Conservation (phyloP, 768 basidiomycete species). For the Tylopilus rubrobrunneus region DNA sequence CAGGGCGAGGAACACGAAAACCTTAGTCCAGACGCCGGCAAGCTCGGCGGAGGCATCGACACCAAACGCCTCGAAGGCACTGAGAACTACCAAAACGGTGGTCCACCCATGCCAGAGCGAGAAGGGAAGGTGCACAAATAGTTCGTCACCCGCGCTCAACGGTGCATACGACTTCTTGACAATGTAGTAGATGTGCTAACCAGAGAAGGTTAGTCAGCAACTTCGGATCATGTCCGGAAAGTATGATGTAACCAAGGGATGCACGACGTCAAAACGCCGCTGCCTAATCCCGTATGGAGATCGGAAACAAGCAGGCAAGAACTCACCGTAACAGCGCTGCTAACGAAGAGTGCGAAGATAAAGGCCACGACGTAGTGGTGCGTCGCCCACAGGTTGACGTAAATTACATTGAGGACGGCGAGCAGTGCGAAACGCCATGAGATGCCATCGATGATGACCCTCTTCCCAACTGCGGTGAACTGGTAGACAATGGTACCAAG, state of each 20-base stretch:
- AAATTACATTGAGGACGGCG: constrained; percentile 81
- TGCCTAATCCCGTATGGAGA: constrained; percentile 10
- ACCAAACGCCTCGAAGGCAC: constrained; percentile 88
- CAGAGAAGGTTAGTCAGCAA: constrained; percentile 11
- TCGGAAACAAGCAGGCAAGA: constrained; percentile 6
- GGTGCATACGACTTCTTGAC: constrained; percentile 83
- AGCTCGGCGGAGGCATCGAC: constrained; percentile 58
- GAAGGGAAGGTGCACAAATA: constrained; percentile 95
- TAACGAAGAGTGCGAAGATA: constrained; percentile 83
- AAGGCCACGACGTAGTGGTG: constrained; percentile 80
- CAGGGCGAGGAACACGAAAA: constrained; percentile 92
- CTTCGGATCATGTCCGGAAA: constrained; percentile 5
- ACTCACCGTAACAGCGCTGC: constrained; percentile 56
- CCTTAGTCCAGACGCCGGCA: constrained; percentile 88
- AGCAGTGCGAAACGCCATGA: constrained; percentile 91
- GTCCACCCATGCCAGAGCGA: constrained; percentile 95
- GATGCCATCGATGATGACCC: constrained; percentile 78
- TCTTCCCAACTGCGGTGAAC: constrained; percentile 75
- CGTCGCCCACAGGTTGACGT: constrained; percentile 81
- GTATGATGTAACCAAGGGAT: constrained; percentile 1
- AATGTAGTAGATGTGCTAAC: constrained; percentile 86
- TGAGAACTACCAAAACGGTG: constrained; percentile 76
- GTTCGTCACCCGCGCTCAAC: constrained; percentile 65
- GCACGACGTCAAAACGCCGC: neutral
- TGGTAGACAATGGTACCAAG: constrained; percentile 91